Evolutionary conservation across 2,329 filamentous ascomycete species (phyloP), one percentile per base, ranked within the genome.

Genomic region (Trichoderma aggressivum): DNA sequence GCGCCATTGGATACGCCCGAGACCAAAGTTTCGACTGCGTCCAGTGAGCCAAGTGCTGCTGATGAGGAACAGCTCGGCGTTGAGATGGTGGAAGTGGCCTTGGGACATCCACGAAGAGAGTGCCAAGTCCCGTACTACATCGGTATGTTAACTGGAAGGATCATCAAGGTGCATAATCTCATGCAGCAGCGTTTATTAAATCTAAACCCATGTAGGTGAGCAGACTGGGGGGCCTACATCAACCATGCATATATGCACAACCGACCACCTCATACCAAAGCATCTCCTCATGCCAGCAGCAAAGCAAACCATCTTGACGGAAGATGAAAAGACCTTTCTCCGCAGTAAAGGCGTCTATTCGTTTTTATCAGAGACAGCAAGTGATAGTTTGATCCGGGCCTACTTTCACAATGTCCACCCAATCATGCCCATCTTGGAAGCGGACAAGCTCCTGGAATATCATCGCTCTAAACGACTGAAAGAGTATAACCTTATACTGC

Each of bases 361-460:
- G 11, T 60, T 69, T 18, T 36, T 61, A 36, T 69, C 66, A 21
- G 66, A 69, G 14, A 11, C 56, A 50, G 21, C 66, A 14, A 36
- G 30, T 21, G 66, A 69, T 28, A 53, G 66, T 26, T 16, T 69
- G 21, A 61, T 69, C 3, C 66, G 56, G 16, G 66, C 66, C 7
- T 69, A 69, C 28, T 69, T 69, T 11, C 55, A 69, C 39, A 24
- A 69, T 69, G 66, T 69, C 21, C 66, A 69, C 43, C 56, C 66
- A 1, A 50, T 69, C 14, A 69, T 69, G 66, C 66, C 66, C 16
- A 58, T 69, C 16, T 14, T 69, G 21, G 66, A 69, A 34, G 66
- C 66, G 1, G 66, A 69, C 56, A 69, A 32, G 21, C 66, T 69
- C 12, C 24, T 69, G 30, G 66, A 53, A 10, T 50, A 69, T 26